A percentile compares a stretch with the other conserved stretches of the same genome.
Conservation (phyloP, 1,284 basidiomycete genomes). For the Xanthoconium separans region DNA sequence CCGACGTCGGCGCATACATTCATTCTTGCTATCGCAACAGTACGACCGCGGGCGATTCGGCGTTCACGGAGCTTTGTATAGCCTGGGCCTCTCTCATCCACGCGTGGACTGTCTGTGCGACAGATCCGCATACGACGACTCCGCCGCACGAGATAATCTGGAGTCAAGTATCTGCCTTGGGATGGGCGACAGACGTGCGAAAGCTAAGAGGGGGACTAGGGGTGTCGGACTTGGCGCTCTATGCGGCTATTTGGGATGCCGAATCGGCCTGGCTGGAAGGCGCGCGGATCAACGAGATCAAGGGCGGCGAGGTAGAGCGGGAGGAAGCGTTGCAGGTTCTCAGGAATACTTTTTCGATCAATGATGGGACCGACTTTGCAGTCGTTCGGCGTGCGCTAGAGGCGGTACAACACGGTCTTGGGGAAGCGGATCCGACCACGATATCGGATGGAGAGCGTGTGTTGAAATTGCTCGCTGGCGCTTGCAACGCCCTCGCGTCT, state of each 20-base stretch:
- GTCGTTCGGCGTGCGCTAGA: slow-evolving; percentile 20
- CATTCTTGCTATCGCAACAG: background rate
- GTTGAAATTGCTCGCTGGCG: slow-evolving; percentile 13
- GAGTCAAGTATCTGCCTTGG: slow-evolving; percentile 79
- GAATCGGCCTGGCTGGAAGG: slow-evolving; percentile 75
- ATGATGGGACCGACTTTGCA: slow-evolving; percentile 34
- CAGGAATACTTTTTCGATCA: slow-evolving; percentile 40
- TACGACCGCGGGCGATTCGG: slow-evolving; percentile 5
- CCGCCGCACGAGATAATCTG: slow-evolving; percentile 87
- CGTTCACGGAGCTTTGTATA: slow-evolving; percentile 32
- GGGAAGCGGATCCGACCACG: background rate
- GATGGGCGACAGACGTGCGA: slow-evolving; percentile 66
- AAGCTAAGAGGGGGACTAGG: slow-evolving; percentile 24
- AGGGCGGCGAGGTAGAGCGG: slow-evolving; percentile 66
- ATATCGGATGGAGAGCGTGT: slow-evolving; percentile 7
- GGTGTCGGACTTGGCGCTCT: slow-evolving; percentile 25
- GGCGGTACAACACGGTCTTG: slow-evolving; percentile 12
- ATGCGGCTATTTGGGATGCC: slow-evolving; percentile 55
- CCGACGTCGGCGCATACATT: slow-evolving; percentile 45
- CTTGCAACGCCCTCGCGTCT: slow-evolving; percentile 38
- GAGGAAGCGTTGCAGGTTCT: slow-evolving; percentile 36
- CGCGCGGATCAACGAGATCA: slow-evolving; percentile 78
- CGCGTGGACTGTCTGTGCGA: slow-evolving; percentile 80
- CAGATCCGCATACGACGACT: slow-evolving; percentile 85
- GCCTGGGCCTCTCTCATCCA: slow-evolving; percentile 60